Conservation (phyloP, 805 yeast species). For the Wickerhamiella domercqiae region DNA sequence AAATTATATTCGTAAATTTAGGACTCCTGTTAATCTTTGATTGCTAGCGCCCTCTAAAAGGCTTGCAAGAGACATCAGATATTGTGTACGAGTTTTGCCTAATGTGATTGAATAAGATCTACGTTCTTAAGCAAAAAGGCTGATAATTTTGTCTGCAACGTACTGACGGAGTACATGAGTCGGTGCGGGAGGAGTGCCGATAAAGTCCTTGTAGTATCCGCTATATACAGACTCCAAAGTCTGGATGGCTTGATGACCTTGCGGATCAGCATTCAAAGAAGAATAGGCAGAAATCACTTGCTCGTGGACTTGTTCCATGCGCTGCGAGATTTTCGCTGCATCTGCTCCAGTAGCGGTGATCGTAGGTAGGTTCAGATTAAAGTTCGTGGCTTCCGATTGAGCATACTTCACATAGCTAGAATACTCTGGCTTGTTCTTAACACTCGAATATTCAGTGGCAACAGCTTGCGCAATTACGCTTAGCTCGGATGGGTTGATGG, state of each 20-base stretch:
- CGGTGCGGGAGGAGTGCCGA: not conserved
- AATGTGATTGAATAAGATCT: too few species aligned
- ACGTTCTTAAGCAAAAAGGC: too few species aligned
- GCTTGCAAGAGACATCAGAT: too few species aligned
- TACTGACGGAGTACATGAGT: too few species aligned
- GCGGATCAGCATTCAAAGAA: slow-evolving; percentile 10
- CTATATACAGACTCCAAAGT: slow-evolving; percentile 1
- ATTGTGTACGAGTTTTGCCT: too few species aligned
- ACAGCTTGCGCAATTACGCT: not conserved
- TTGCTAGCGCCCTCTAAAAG: too few species aligned
- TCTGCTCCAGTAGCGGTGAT: slow-evolving; percentile 7
- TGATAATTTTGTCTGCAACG: too few species aligned
- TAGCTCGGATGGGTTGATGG: not conserved
- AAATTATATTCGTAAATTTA: too few species aligned
- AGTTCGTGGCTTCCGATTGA: slow-evolving; percentile 12
- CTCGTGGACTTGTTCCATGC: not conserved
- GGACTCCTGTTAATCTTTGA: too few species aligned
- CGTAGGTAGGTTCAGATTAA: slow-evolving; percentile 6
- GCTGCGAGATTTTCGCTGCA: not conserved
- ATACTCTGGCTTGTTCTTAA: not conserved
- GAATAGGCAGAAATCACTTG: slow-evolving; percentile 5
- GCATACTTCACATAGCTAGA: slow-evolving; percentile 2
- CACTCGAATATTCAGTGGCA: slow-evolving; percentile 1
- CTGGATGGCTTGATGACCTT: slow-evolving; percentile 11
- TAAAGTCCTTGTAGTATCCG: slow-evolving; percentile 2